These are phyloP conservation scores for Haberlea rhodopensis DNA, from an alignment of 257 asterid species.

Conservation along the genomic window DNA sequence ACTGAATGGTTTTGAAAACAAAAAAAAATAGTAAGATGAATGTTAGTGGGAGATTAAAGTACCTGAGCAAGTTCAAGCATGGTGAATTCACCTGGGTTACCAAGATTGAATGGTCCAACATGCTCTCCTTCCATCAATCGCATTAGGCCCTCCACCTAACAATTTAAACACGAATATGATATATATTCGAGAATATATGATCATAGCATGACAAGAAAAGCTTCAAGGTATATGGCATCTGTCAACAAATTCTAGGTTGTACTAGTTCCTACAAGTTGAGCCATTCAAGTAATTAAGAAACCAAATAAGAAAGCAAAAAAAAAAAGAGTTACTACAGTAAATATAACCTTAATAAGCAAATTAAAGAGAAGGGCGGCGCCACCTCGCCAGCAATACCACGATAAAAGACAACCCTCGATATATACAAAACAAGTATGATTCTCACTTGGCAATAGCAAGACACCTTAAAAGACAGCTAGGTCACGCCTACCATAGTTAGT, in stretches of 20 bases:
- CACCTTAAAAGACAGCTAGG: too few relatives aligned
- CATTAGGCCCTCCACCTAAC: constrained; percentile 88
- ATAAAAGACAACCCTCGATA: too few relatives aligned
- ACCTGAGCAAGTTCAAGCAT: constrained; percentile 99
- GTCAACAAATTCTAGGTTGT: not conserved
- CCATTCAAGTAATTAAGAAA: too few relatives aligned
- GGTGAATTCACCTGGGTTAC: constrained; percentile 96
- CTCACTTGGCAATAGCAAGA: too few relatives aligned
- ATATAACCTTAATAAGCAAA: too few relatives aligned
- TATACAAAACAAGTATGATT: too few relatives aligned
- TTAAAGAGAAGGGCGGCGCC: too few relatives aligned
- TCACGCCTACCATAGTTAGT: not conserved
- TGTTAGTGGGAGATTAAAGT: not conserved
- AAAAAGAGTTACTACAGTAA: too few relatives aligned
- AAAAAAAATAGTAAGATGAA: too few relatives aligned
- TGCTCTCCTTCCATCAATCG: constrained; percentile 99
- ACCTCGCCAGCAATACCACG: not conserved
- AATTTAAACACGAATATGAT: not conserved
- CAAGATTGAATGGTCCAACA: constrained; percentile 95
- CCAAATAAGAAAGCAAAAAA: too few relatives aligned
- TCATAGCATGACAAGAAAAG: not conserved
- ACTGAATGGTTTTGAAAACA: too few relatives aligned
- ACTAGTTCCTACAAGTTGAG: too few relatives aligned
- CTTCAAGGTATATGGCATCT: not conserved
- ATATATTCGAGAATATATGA: not conserved